phyloP scores from a whole-genome alignment of 441 rosid species.

The Biscutella auriculata region DNA sequence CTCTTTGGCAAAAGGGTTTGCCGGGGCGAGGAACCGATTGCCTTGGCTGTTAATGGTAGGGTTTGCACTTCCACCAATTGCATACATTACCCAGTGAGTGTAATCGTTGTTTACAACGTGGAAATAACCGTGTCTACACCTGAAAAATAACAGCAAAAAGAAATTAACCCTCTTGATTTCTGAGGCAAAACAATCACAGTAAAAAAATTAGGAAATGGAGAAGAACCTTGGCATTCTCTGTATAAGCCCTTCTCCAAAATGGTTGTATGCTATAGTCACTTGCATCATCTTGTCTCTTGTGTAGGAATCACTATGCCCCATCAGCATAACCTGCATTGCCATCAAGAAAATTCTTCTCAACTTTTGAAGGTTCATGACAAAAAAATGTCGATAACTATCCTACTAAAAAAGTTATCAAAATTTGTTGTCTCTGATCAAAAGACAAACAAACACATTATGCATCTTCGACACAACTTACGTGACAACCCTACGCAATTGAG shows the following conservation, averaged over 20 bases:
- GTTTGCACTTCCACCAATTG: constrained; percentile 63
- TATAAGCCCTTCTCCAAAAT: constrained; percentile 44
- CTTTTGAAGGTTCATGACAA: neutral
- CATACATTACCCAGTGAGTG: constrained; percentile 66
- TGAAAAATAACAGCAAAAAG: constrained; percentile 20
- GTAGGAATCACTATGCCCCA: constrained; percentile 46
- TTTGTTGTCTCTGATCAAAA: neutral
- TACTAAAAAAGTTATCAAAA: neutral
- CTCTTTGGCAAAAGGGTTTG: constrained; percentile 52
- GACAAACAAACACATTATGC: neutral
- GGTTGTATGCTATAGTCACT: constrained; percentile 49
- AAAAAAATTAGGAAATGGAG: neutral
- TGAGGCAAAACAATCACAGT: neutral
- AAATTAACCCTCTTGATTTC: neutral
- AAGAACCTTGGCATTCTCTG: constrained; percentile 51
- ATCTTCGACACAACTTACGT: neutral
- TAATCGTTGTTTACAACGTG: constrained; percentile 65
- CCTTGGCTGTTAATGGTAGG: constrained; percentile 71
- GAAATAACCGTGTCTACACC: constrained; percentile 65
- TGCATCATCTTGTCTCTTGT: constrained; percentile 43
- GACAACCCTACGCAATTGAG: neutral
- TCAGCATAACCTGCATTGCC: constrained; percentile 33
- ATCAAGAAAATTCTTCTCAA: neutral
- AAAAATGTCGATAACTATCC: neutral
- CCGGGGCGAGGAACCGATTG: constrained; percentile 53